A percentile compares a stretch with the other conserved stretches of the same genome.
Evolutionary conservation across 2,329 filamentous ascomycete genomes (phyloP).

Genomic region (Remersonia thermophila): DNA sequence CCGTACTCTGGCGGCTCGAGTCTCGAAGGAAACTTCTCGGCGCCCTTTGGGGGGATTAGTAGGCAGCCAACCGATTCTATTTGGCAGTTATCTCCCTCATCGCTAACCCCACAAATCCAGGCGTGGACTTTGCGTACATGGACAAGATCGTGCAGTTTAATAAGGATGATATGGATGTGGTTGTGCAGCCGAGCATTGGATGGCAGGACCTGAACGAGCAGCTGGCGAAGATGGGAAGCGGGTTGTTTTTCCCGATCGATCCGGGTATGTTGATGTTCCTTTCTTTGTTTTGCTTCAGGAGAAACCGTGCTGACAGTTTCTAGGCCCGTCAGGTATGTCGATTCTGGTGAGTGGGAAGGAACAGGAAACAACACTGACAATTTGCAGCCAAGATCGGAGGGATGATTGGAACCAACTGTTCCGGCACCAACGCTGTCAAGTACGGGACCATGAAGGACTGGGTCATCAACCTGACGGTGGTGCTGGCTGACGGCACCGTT

Average conservation of each 20-base stretch:
- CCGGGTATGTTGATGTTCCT: slow-evolving; percentile 41
- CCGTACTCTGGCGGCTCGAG: slow-evolving; percentile 79
- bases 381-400: slow-evolving; percentile 72
- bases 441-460: slow-evolving; percentile 85
- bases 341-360: too few species aligned
- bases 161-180: slow-evolving; percentile 81
- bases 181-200: slow-evolving; percentile 82
- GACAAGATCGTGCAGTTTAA: slow-evolving; percentile 68
- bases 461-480: slow-evolving; percentile 73
- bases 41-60: slow-evolving; percentile 77
- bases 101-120: too few species aligned
- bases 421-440: slow-evolving; percentile 66
- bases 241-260: slow-evolving; percentile 84
- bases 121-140: slow-evolving; percentile 83
- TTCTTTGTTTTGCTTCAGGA: too few species aligned
- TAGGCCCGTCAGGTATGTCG: too few species aligned
- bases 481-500: slow-evolving; percentile 64
- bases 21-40: slow-evolving; percentile 81
- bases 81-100: too few species aligned
- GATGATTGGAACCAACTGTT: slow-evolving; percentile 71
- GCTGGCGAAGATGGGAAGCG: slow-evolving; percentile 53
- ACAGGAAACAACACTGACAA: too few species aligned
- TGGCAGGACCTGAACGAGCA: slow-evolving; percentile 81
- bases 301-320: too few species aligned
- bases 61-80: too few species aligned